These are phyloP conservation scores for Penicillium soppii DNA, from an alignment of 495 filamentous ascomycete species.

Conservation along the genomic window DNA sequence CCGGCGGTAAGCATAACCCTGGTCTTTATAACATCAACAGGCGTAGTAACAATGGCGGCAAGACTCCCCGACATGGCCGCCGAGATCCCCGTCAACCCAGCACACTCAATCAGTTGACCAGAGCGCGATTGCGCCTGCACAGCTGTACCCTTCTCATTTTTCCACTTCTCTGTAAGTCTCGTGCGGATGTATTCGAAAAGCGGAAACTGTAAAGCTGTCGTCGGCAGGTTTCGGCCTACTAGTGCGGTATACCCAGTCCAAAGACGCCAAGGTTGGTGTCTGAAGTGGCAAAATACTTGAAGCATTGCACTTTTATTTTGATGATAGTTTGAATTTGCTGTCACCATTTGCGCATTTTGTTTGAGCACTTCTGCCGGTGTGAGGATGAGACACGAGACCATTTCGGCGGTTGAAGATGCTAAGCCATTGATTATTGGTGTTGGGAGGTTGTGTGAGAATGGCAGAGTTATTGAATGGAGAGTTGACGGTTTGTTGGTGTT, in stretches of 20 bases:
- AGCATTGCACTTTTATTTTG: slow-evolving; percentile 36
- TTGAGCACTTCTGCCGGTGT: slow-evolving; percentile 91
- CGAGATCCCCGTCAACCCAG: slow-evolving; percentile 64
- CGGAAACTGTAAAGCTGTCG: slow-evolving; percentile 85
- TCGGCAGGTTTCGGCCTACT: slow-evolving; percentile 77
- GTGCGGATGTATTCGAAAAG: slow-evolving; percentile 70
- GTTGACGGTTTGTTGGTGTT: slow-evolving; percentile 14
- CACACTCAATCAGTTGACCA: slow-evolving; percentile 42
- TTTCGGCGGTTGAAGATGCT: slow-evolving; percentile 72
- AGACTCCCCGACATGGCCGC: slow-evolving; percentile 69
- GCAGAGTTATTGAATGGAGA: slow-evolving; percentile 38
- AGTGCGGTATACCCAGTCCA: slow-evolving; percentile 81
- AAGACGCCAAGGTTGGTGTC: slow-evolving; percentile 10
- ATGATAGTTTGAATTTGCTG: neutral
- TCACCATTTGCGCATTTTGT: slow-evolving; percentile 81
- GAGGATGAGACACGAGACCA: slow-evolving; percentile 79
- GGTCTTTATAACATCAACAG: slow-evolving; percentile 83
- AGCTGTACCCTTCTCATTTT: slow-evolving; percentile 15
- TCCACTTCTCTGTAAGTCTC: slow-evolving; percentile 36
- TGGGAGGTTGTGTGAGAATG: slow-evolving; percentile 47
- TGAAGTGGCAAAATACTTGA: slow-evolving; percentile 55
- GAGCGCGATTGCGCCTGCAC: slow-evolving; percentile 3
- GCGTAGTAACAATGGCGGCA: slow-evolving; percentile 72
- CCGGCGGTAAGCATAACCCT: slow-evolving; percentile 65
- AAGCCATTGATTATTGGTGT: slow-evolving; percentile 64